Percentiles rank a stretch among this genome's conserved stretches.
phyloP scores from a whole-genome alignment of 163 green algal genomes.

The Coccomyxa subellipsoidea region DNA sequence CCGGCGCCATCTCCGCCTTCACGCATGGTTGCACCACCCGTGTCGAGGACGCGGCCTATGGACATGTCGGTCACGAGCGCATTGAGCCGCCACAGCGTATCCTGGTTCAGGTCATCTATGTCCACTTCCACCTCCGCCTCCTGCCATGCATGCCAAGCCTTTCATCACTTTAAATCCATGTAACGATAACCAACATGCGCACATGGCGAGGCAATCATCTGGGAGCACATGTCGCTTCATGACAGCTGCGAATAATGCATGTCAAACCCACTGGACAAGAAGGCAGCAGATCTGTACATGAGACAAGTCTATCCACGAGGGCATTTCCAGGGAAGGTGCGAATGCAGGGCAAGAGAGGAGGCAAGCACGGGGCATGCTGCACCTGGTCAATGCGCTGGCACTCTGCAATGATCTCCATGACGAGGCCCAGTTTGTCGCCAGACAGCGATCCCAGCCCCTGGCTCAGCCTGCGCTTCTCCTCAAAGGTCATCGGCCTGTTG shows the following conservation, averaged over 20 bases:
- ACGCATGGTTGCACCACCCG: not conserved
- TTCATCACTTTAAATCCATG: no score
- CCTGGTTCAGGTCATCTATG: conserved; percentile 69
- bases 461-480: conserved; percentile 81
- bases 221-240: no score
- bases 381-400: not conserved
- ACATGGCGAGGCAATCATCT: no score
- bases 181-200: no score
- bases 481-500: conserved; percentile 74
- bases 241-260: no score
- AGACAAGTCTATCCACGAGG: no score
- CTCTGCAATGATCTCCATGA: conserved; percentile 65
- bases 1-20: not conserved
- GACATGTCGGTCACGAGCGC: conserved; percentile 38
- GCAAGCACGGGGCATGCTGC: not conserved
- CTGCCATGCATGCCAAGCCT: no score
- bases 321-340: not conserved
- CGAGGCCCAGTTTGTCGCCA: conserved; percentile 57
- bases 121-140: conserved; percentile 88
- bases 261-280: no score
- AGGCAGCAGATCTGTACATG: no score
- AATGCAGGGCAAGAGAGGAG: not conserved
- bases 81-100: conserved; percentile 74
- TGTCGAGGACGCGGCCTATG: not conserved
- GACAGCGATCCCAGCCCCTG: conserved; percentile 58